Evolutionary conservation across 495 filamentous ascomycete genomes (phyloP).

Genomic region (Aspergillus cavernicola): DNA sequence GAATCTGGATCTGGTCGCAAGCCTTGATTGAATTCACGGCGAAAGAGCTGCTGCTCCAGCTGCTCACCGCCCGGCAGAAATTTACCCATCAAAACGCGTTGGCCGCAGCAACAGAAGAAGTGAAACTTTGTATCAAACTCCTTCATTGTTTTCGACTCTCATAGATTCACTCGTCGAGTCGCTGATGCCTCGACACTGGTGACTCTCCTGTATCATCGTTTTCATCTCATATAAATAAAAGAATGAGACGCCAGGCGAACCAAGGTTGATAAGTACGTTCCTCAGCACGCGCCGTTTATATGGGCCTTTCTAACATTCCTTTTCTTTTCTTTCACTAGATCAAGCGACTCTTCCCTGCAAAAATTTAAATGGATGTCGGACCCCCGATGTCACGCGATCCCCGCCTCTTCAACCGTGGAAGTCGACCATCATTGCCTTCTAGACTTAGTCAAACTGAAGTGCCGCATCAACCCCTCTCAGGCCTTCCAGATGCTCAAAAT

Average conservation of each 20-base stretch:
- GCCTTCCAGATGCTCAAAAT: neutral
- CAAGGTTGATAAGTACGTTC: neutral
- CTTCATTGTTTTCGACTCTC: neutral
- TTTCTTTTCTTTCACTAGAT: neutral
- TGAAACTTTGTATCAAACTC: neutral
- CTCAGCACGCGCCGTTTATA: neutral
- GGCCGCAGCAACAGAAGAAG: neutral
- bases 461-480: neutral
- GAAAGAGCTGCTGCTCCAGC: constrained; percentile 13
- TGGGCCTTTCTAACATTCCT: neutral
- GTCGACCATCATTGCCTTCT: neutral
- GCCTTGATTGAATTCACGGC: constrained; percentile 7
- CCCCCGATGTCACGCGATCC: constrained; percentile 6
- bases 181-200: neutral
- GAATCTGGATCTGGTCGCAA: constrained; percentile 14
- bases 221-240: neutral
- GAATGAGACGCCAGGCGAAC: neutral
- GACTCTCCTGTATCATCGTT: neutral
- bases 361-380: constrained; percentile 1
- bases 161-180: neutral
- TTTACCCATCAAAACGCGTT: neutral
- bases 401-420: constrained; percentile 4
- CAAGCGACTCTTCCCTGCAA: neutral
- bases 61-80: constrained; percentile 31
- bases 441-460: constrained; percentile 1